Base-by-base conservation (phyloP, 768 basidiomycete genomes). In the Myochromella boudieri region DNA sequence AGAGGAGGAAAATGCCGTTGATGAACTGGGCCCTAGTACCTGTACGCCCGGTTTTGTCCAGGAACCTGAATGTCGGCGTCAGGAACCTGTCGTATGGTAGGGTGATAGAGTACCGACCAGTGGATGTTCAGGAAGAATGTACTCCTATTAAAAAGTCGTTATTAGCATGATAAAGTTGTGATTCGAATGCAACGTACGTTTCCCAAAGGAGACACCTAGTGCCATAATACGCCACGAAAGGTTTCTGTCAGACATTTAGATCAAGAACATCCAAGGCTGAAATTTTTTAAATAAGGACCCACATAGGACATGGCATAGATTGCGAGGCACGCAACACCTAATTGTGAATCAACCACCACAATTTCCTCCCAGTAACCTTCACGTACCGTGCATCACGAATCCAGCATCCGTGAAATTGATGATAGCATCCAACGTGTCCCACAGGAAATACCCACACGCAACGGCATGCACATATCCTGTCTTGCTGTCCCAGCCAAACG, bases 61-160 rank as follows among this genome's bases (percentile, higher is more conserved):
- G 61, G 64, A 84, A 85, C 82, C 85, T 87, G 41, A 7, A 44
- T 11, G 33, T n/a, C n/a, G n/a, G 6, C 10, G 15, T 46, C 4
- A 36, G 18, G 20, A 24, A 26, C 29, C 3, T 4, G 6, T 9
- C 15, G 27, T 3, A 25, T 18, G 9, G 27, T 2, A 6, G 8
- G 28, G 28, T 21, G 6, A 37, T 37, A 1, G 1, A 3, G 20
- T 7, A 62, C 71, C 50, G 54, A 91, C 91, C 91, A 93, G 52
- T 94, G 90, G 44, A 89, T 81, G 57, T 95, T 88, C 52, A 95
- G 71, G 67, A 95, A 92, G 48, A 92, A 79, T 0, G 92, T 95
- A 68, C 84, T 87, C 68, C 82, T 84, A 49, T 14, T 34, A 26
- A 27, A 0, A 32, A 12, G 40, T 37, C 7, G 14, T 17, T n/a